These are phyloP conservation scores for Plasmodium falciparum DNA, from an alignment of 169 alveolate species.

Conservation along the genomic window DNA sequence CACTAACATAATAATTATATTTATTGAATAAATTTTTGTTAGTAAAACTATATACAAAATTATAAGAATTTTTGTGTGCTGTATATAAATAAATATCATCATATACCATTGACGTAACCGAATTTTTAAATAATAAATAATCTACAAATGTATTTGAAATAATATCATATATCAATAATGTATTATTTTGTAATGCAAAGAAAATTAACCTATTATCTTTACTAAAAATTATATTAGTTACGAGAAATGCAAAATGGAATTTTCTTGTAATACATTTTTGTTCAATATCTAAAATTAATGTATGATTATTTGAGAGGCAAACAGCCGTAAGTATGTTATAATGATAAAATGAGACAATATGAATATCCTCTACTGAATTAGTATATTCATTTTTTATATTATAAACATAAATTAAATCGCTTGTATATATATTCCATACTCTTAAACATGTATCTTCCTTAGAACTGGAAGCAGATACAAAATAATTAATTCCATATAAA, in stretches of 20 bases:
- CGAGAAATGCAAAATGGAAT: conserved; percentile 29
- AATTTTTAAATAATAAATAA: conserved; percentile 35
- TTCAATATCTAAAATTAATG: conserved; percentile 45
- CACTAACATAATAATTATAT: conserved; percentile 41
- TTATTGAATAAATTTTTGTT: conserved; percentile 68
- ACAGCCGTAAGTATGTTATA: conserved; percentile 54
- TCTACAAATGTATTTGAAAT: conserved; percentile 65
- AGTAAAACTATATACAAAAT: conserved; percentile 47
- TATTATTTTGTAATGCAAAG: conserved; percentile 42
- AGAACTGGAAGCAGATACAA: conserved; percentile 50
- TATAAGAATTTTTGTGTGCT: conserved; percentile 11
- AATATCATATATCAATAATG: conserved; percentile 52
- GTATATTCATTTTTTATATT: conserved; percentile 19
- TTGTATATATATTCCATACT: conserved; percentile 65
- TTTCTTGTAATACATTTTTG: conserved; percentile 60
- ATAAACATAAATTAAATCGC: conserved; percentile 40
- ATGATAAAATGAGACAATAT: conserved; percentile 42
- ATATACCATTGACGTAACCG: conserved; percentile 34
- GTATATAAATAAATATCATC: conserved; percentile 60
- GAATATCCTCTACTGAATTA: neutral
- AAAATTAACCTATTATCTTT: conserved; percentile 62
- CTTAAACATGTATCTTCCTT: conserved; percentile 41
- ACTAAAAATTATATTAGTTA: conserved; percentile 55
- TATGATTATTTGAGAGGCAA: conserved; percentile 48
- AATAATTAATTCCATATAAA: conserved; percentile 45